Evolutionary conservation across 2,329 filamentous ascomycete genomes (phyloP), one percentile per base, ranked within the genome.

Genomic region (Proliferodiscus dingleyae): DNA sequence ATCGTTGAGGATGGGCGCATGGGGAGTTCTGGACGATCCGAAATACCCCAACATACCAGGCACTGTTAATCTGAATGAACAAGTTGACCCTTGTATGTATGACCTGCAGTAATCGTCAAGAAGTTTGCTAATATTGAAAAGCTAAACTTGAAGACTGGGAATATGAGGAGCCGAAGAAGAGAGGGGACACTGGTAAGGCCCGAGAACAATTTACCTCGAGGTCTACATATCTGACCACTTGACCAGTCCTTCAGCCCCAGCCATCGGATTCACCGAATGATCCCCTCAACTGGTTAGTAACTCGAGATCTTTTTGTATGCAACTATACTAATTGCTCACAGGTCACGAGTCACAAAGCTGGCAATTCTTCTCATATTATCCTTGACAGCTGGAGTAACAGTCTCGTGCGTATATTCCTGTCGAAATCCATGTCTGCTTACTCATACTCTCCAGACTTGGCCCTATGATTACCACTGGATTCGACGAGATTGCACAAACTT

Each of bases 231-330:
- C 15, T 43, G 24, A 43, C 22, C 16, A 36, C 5, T n/a, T n/a
- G n/a, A 43, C 11, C 6, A 43, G 28, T 45, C 21, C 43, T 45
- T 40, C 26, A 43, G 5, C 76, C 77, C 7, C 69, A 73, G 47
- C 77, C 77, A 11, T 73, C 71, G 18, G 63, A 70, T 46, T 72
- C 70, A n/a, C 71, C 71, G 34, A 71, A 77, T 53, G 74, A 77
- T 56, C 74, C 74, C 32, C 62, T 77, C 46, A 73, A 74, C 51
- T 77, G 74, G 74, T 65, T 28, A 28, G n/a, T 36, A 37, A 7
- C 26, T 28, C 26, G 26, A 28, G 13, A 28, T 7, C 26, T 28
- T 28, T 13, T 28, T 28, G 26, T 13, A 13, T 7, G 7, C 13
- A 7, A 16, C 23, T 21, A 18, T 30, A 19, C 39, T 33, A 39